These are phyloP conservation scores for Aspergillus fischeri DNA, from an alignment of 2,329 filamentous ascomycete species.

Conservation along the genomic window DNA sequence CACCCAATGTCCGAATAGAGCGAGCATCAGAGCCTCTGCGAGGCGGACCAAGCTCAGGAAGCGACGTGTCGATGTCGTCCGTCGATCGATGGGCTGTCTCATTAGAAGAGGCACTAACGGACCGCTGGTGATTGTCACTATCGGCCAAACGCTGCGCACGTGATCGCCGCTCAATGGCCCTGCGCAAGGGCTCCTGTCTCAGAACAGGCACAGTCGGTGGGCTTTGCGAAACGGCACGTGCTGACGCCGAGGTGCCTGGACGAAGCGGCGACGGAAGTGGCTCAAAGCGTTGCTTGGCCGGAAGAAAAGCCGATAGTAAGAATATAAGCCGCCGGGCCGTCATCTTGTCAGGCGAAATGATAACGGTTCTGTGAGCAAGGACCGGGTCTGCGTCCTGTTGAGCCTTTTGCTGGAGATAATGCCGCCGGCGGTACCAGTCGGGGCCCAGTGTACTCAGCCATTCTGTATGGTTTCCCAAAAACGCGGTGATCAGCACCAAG, in stretches of 20 bases:
- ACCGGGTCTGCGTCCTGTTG: constrained; percentile 45
- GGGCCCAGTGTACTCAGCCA: constrained; percentile 55
- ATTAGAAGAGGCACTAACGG: constrained; percentile 43
- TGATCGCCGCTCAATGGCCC: constrained; percentile 51
- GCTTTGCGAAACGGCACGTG: constrained; percentile 50
- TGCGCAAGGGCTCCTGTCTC: constrained; percentile 51
- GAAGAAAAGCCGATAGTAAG: constrained; percentile 55
- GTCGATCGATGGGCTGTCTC: constrained; percentile 35
- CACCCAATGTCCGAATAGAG: constrained; percentile 38
- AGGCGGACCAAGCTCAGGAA: constrained; percentile 21
- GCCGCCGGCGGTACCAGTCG: constrained; percentile 51
- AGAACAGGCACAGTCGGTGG: constrained; percentile 49
- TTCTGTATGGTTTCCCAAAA: constrained; percentile 57
- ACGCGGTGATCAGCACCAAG: constrained; percentile 55
- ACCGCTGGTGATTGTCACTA: constrained; percentile 31
- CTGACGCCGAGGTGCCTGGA: constrained; percentile 42
- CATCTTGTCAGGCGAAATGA: constrained; percentile 57
- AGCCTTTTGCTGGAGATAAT: constrained; percentile 49
- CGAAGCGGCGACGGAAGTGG: constrained; percentile 35
- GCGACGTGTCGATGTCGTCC: constrained; percentile 29
- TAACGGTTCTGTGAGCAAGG: constrained; percentile 52
- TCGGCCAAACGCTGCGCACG: constrained; percentile 44
- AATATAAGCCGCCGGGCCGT: constrained; percentile 56
- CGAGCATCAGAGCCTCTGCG: constrained; percentile 42
- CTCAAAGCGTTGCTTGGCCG: constrained; percentile 43